Percentiles rank a stretch among this genome's conserved stretches.
These are phyloP conservation scores for Ophiocordyceps camponoti-leonardi DNA, from an alignment of 2,329 filamentous ascomycete species.

Conservation along the genomic window DNA sequence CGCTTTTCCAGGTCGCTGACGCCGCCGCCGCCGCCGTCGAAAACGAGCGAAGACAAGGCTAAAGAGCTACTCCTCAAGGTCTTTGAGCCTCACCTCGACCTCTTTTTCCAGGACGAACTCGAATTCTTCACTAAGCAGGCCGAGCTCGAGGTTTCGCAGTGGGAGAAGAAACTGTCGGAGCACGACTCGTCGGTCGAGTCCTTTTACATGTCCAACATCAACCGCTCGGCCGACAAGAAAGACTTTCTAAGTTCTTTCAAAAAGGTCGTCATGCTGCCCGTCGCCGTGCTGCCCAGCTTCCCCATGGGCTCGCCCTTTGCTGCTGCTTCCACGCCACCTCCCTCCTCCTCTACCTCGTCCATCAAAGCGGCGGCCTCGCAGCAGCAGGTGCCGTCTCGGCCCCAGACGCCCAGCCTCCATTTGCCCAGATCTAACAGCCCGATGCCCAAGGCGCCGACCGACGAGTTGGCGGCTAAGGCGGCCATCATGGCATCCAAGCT, in stretches of 20 bases:
- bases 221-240: constrained; percentile 85
- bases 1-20: constrained; percentile 58
- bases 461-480: constrained; percentile 91
- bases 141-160: constrained; percentile 59
- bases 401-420: constrained; percentile 13
- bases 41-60: constrained; percentile 45
- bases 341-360: too few relatives aligned
- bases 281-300: constrained; percentile 68
- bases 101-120: constrained; percentile 84
- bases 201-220: constrained; percentile 91
- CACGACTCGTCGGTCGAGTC: constrained; percentile 83
- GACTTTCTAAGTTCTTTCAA: constrained; percentile 95
- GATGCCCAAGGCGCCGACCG: constrained; percentile 55
- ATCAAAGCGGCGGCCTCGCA: neutral
- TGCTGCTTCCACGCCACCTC: constrained; percentile 18
- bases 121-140: constrained; percentile 67
- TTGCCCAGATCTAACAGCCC: constrained; percentile 34
- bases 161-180: constrained; percentile 84
- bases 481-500: constrained; percentile 89
- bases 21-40: constrained; percentile 43
- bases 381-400: constrained; percentile 8
- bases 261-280: constrained; percentile 98
- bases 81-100: constrained; percentile 85
- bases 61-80: constrained; percentile 52
- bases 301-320: constrained; percentile 41